Evolutionary conservation across 2,329 filamentous ascomycete species (phyloP), one percentile per base, ranked within the genome.

Genomic region (Hypoxylon sp.): DNA sequence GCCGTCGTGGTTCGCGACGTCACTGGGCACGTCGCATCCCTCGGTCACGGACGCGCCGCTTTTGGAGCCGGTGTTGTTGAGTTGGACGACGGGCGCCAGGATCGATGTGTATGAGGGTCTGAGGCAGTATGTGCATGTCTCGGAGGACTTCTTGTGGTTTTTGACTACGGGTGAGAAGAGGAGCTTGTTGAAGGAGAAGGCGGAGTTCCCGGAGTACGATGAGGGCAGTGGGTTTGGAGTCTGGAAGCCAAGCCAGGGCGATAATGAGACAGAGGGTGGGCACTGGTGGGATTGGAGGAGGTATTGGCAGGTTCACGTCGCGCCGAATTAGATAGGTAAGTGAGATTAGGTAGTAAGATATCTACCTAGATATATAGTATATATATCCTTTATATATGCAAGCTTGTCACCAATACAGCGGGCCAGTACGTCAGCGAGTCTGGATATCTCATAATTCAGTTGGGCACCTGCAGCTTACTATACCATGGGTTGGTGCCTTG

Each of bases 31-130:
- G 0, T 80, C 87, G 0, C 90, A 92, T 72, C 88, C 90, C 0
- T 87, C 85, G 9, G 86, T 90, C 19, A 91, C 90, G 0, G 90
- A 91, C 73, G 90, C 89, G 14, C 89, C 89, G 0, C 80, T 91
- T 2, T 83, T 92, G 6, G 85, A 90, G 66, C 89, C 89, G 0
- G 78, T 85, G 55, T 79, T 91, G 28, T 80, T 91, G 48, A 83
- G 85, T 61, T 86, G 87, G 80, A 87, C 87, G 0, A 91, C 89
- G 0, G 87, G 88, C 0, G 86, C 89, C 0, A 85, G 81, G 0
- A 83, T 90, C n/a, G 80, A 88, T 59, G 85, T 85, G 1, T 81
- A 80, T 46, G 82, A 87, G 62, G 89, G 87, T 0, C 75, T 91
- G 45, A 75, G 80, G 30, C 84, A 90, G 76, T 91, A 91, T 71